phyloP scores from a whole-genome alignment of 2,329 filamentous ascomycete genomes.

The Cladophialophora exuberans region DNA sequence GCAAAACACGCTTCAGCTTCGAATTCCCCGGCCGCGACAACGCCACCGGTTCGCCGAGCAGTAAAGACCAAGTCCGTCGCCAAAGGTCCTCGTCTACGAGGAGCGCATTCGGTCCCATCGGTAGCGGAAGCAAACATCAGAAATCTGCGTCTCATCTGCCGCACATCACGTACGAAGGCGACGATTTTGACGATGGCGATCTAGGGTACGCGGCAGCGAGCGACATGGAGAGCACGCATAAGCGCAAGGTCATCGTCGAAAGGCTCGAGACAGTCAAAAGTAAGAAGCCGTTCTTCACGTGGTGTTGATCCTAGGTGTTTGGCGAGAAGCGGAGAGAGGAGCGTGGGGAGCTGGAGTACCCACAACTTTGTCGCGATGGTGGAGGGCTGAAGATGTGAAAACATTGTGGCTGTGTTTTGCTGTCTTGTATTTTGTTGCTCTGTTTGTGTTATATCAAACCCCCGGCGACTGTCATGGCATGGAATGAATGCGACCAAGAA shows the following conservation, averaged over 20 bases:
- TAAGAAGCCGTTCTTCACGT: conserved; percentile 82
- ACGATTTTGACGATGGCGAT: conserved; percentile 81
- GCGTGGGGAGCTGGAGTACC: too few relatives aligned
- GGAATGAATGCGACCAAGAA: too few relatives aligned
- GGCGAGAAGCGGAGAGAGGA: too few relatives aligned
- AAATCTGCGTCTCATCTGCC: conserved; percentile 18
- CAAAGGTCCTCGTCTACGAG: conserved; percentile 30
- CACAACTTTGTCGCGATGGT: too few relatives aligned
- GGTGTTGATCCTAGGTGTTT: too few relatives aligned
- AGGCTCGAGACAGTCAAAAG: conserved; percentile 93
- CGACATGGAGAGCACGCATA: conserved; percentile 81
- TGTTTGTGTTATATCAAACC: too few relatives aligned
- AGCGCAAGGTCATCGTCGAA: conserved; percentile 95
- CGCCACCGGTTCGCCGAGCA: conserved; percentile 64
- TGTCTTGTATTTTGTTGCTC: too few relatives aligned
- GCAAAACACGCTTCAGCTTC: conserved; percentile 35
- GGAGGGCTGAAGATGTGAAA: too few relatives aligned
- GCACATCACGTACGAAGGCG: conserved; percentile 48
- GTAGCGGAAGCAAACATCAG: conserved; percentile 14
- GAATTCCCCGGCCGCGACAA: conserved; percentile 59
- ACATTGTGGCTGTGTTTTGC: too few relatives aligned
- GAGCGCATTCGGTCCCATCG: conserved; percentile 19
- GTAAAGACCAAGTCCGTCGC: conserved; percentile 18
- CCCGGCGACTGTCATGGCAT: too few relatives aligned
- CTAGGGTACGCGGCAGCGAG: conserved; percentile 92